Conservation (phyloP, 177 flowering plant species). For the Vitis hybrid region DNA sequence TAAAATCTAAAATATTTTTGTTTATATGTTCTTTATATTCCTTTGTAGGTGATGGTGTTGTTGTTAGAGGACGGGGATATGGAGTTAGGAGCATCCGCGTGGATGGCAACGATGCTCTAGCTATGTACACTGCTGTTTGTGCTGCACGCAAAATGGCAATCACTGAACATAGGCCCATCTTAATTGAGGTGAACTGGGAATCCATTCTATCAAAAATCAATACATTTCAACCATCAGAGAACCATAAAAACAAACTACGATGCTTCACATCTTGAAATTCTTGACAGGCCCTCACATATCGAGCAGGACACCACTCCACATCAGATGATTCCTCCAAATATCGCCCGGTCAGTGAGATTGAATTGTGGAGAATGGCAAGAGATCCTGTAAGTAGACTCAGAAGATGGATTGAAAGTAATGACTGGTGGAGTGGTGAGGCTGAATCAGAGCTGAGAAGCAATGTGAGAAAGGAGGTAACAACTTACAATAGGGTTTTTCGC, state of each 20-base stretch:
- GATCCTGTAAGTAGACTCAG: constrained; percentile 69
- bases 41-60: constrained; percentile 84
- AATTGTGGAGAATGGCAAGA: constrained; percentile 60
- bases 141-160: constrained; percentile 87
- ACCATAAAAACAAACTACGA: not conserved
- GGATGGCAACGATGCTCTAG: constrained; percentile 96
- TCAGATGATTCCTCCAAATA: constrained; percentile 97
- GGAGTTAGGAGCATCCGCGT: constrained; percentile 85
- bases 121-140: constrained; percentile 63
- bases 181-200: constrained; percentile 63
- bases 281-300: constrained; percentile 73
- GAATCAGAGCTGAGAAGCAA: constrained; percentile 60
- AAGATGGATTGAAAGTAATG: constrained; percentile 75
- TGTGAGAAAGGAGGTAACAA: constrained; percentile 67
- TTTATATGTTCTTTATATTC: not conserved
- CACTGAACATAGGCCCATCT: constrained; percentile 62
- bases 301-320: constrained; percentile 92
- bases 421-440: constrained; percentile 69
- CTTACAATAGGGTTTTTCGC: not conserved
- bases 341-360: constrained; percentile 71
- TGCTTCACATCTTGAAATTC: not conserved
- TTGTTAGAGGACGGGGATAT: constrained; percentile 79
- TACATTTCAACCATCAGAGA: not conserved
- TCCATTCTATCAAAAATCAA: no score
- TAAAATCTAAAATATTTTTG: not conserved